Conservation (phyloP, 805 yeast species). For the Spathaspora boniae region DNA sequence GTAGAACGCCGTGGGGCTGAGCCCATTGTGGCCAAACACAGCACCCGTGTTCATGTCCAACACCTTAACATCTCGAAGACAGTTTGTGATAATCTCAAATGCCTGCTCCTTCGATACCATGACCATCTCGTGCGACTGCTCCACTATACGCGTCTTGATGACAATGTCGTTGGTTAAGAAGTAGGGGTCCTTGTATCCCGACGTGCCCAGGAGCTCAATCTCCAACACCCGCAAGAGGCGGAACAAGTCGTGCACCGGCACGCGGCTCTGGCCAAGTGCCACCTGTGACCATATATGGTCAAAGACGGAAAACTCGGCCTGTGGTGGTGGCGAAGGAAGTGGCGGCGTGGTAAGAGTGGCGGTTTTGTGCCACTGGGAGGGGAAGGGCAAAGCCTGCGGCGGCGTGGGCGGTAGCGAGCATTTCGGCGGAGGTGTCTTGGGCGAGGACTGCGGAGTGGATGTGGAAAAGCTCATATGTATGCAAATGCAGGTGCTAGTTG, state of each 20-base stretch:
- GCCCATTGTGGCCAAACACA: too few relatives aligned
- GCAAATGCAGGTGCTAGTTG: background rate
- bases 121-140: background rate
- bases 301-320: conserved; percentile 1
- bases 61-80: conserved; percentile 17
- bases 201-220: conserved; percentile 1
- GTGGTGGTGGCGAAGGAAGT: background rate
- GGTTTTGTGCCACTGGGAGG: background rate
- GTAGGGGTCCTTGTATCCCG: background rate
- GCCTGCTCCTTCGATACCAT: conserved; percentile 11
- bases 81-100: conserved; percentile 11
- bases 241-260: conserved; percentile 1
- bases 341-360: background rate
- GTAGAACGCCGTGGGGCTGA: too few relatives aligned
- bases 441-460: conserved; percentile 2
- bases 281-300: conserved; percentile 4
- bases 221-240: conserved; percentile 6
- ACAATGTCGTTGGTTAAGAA: conserved; percentile 3
- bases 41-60: conserved; percentile 10
- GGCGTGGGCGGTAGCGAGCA: conserved; percentile 1
- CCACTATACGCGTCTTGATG: conserved; percentile 2
- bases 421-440: background rate
- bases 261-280: background rate
- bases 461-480: conserved; percentile 1
- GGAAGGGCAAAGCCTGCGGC: conserved; percentile 1